Percentiles rank a stretch among this genome's conserved stretches.
Conservation (phyloP, 1,284 basidiomycete species). For the Serendipita sp. region DNA sequence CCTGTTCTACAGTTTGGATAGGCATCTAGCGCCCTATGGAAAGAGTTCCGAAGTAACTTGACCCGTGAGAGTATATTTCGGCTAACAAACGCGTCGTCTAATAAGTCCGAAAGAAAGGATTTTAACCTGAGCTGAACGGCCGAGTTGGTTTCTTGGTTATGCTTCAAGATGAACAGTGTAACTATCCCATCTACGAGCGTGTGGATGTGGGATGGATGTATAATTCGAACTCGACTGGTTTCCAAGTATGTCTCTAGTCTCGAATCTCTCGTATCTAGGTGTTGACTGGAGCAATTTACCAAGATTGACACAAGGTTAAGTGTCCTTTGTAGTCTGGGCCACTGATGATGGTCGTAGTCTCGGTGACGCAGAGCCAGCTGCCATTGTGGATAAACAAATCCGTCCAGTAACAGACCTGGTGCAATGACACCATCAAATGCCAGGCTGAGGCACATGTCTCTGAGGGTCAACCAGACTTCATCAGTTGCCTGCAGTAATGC, state of each 20-base stretch:
- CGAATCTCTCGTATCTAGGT: not conserved
- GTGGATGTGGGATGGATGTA: slow-evolving; percentile 47
- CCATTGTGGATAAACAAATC: slow-evolving; percentile 65
- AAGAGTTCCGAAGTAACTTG: slow-evolving; percentile 26
- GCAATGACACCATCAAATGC: slow-evolving; percentile 51
- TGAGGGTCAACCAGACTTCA: slow-evolving; percentile 53
- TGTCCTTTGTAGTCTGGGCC: slow-evolving; percentile 42
- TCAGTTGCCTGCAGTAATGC: slow-evolving; percentile 41
- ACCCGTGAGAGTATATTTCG: too few species aligned
- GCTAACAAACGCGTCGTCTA: slow-evolving; percentile 28
- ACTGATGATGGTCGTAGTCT: slow-evolving; percentile 49
- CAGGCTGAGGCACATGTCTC: slow-evolving; percentile 45
- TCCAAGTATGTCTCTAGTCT: slow-evolving; percentile 28
- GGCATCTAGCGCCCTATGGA: slow-evolving; percentile 37
- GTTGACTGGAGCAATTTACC: not conserved
- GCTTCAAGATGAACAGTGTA: slow-evolving; percentile 51
- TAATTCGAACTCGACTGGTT: slow-evolving; percentile 51
- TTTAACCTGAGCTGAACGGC: slow-evolving; percentile 33
- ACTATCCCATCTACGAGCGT: slow-evolving; percentile 48
- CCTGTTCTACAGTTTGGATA: slow-evolving; percentile 50
- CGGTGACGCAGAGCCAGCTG: slow-evolving; percentile 29
- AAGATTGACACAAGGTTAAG: slow-evolving; percentile 21
- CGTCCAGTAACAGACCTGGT: slow-evolving; percentile 53
- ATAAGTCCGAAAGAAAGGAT: slow-evolving; percentile 41
- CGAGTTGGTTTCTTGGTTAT: slow-evolving; percentile 36